Evolutionary conservation across 192 early-diverging fungal species (phyloP).

Genomic region (Oehlia diaphana): DNA sequence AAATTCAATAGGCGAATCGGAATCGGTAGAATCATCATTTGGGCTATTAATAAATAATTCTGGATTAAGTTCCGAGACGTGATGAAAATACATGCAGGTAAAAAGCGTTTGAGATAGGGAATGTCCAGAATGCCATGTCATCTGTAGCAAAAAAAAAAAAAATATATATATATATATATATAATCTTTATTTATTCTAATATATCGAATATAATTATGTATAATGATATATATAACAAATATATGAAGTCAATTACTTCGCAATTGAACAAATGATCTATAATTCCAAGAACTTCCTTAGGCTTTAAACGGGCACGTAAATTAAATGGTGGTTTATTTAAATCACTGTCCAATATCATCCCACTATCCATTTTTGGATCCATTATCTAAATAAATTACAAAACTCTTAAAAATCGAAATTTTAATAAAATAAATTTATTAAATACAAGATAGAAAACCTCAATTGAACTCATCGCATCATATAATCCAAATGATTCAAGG

Average conservation of each 20-base stretch:
- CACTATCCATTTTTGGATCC: slow-evolving; percentile 65
- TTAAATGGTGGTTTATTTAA: slow-evolving; percentile 38
- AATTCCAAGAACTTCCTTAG: slow-evolving; percentile 48
- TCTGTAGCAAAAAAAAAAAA: slow-evolving; percentile 34
- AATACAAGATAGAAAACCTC: slow-evolving; percentile 32
- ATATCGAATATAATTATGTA: background rate
- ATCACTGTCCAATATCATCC: slow-evolving; percentile 52
- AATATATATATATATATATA: background rate
- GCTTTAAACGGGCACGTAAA: slow-evolving; percentile 34
- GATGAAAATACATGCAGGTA: slow-evolving; percentile 56
- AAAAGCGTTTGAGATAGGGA: slow-evolving; percentile 59
- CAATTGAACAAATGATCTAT: slow-evolving; percentile 54
- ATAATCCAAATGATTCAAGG: slow-evolving; percentile 53
- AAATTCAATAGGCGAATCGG: slow-evolving; percentile 35
- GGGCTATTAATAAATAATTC: slow-evolving; percentile 17
- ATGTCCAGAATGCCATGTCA: slow-evolving; percentile 64
- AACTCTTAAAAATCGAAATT: background rate
- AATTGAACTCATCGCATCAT: slow-evolving; percentile 66
- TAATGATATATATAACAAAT: background rate
- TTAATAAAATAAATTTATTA: background rate
- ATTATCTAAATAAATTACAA: slow-evolving; percentile 44
- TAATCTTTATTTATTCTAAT: too few relatives aligned
- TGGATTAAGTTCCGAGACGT: slow-evolving; percentile 38
- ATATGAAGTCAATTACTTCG: slow-evolving; percentile 37
- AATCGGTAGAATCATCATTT: background rate